A percentile compares a stretch with the other conserved stretches of the same genome.
Conservation (phyloP, 2,329 filamentous ascomycete species). For the Phyllosticta capitalensis region DNA sequence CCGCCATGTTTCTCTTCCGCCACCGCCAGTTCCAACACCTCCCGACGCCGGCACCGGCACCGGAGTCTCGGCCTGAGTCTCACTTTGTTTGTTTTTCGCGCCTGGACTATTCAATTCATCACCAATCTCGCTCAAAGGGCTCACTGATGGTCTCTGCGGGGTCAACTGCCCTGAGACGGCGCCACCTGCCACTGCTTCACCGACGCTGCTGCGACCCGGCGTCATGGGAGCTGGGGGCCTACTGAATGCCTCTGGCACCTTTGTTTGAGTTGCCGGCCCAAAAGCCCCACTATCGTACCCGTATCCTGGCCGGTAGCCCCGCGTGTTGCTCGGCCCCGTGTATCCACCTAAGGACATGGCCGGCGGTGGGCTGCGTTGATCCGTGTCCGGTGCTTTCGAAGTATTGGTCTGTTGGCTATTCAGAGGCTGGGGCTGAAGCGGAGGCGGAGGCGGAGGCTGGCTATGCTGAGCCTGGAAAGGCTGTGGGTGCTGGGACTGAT, state of each 20-base stretch:
- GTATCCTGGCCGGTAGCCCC: constrained; percentile 10
- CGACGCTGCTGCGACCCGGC: not conserved
- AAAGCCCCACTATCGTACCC: constrained; percentile 11
- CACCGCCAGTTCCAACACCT: not conserved
- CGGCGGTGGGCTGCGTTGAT: not conserved
- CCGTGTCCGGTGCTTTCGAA: not conserved
- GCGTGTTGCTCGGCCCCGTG: constrained; percentile 9
- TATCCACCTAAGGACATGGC: constrained; percentile 1
- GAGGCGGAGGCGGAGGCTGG: not conserved
- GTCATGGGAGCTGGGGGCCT: not conserved
- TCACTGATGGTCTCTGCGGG: constrained; percentile 10
- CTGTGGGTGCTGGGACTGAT: not conserved
- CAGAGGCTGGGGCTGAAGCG: not conserved
- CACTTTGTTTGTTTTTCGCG: not conserved
- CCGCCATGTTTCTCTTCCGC: constrained; percentile 13
- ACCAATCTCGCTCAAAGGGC: constrained; percentile 11
- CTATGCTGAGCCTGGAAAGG: not conserved
- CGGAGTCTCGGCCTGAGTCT: not conserved
- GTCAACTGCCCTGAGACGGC: constrained; percentile 20
- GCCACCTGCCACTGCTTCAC: constrained; percentile 20
- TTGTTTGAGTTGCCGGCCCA: constrained; percentile 6
- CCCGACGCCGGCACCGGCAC: not conserved
- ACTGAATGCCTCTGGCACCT: constrained; percentile 3
- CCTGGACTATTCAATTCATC: not conserved
- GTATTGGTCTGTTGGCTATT: not conserved